phyloP scores from a whole-genome alignment of 2,329 filamentous ascomycete genomes.

The Didymella arachidicola region DNA sequence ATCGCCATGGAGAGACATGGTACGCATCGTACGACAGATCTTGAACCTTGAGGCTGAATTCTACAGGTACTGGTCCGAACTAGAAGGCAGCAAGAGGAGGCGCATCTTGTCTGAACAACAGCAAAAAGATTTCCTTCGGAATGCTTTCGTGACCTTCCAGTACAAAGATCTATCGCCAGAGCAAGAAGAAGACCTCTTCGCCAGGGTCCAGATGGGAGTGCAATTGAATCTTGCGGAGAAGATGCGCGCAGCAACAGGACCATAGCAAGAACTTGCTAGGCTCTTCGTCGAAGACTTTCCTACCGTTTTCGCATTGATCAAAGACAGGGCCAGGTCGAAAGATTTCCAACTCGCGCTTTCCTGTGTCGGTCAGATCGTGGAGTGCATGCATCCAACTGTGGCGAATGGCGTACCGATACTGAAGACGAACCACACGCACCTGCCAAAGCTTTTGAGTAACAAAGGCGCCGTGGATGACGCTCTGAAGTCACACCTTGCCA shows the following conservation, averaged over 20 bases:
- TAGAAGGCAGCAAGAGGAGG: slow-evolving; percentile 18
- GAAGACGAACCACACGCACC: slow-evolving; percentile 28
- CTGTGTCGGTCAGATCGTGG: slow-evolving; percentile 51
- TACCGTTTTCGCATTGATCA: slow-evolving; percentile 44
- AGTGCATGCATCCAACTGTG: slow-evolving; percentile 38
- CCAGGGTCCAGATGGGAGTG: slow-evolving; percentile 57
- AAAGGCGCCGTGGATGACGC: slow-evolving; percentile 36
- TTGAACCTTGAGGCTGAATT: slow-evolving; percentile 12
- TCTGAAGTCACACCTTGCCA: slow-evolving; percentile 44
- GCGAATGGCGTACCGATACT: slow-evolving; percentile 37
- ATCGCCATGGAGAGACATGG: slow-evolving; percentile 54
- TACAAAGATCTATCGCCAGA: slow-evolving; percentile 50
- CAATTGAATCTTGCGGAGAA: slow-evolving; percentile 57
- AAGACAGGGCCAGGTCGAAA: slow-evolving; percentile 38
- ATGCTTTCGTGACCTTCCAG: slow-evolving; percentile 55
- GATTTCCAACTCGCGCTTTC: slow-evolving; percentile 47
- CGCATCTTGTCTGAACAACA: slow-evolving; percentile 48
- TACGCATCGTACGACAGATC: slow-evolving; percentile 28
- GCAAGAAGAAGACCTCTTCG: slow-evolving; percentile 60
- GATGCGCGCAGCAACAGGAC: slow-evolving; percentile 55
- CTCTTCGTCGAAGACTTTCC: slow-evolving; percentile 55
- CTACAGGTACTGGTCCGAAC: slow-evolving; percentile 37
- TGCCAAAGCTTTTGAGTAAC: slow-evolving; percentile 42
- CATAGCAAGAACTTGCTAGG: slow-evolving; percentile 56
- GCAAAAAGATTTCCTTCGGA: slow-evolving; percentile 50